Percentiles rank a stretch among this genome's conserved stretches.
phyloP scores from a whole-genome alignment of 1,139 yeast species.

The Hyphopichia fennica region DNA sequence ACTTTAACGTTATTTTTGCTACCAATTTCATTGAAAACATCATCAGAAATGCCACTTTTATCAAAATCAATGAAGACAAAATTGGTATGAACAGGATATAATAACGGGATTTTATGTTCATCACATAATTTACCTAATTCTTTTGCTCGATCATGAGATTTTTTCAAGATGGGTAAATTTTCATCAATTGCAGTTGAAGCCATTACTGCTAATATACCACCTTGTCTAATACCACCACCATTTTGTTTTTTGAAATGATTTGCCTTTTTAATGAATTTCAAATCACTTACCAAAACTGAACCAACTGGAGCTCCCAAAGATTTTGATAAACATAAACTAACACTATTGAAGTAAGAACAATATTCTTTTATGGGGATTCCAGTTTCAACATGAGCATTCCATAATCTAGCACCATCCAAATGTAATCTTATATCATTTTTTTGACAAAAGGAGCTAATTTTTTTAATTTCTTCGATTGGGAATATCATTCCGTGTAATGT shows the following conservation, averaged over 20 bases:
- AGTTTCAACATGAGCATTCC: conserved; percentile 46
- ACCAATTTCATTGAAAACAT: conserved; percentile 23
- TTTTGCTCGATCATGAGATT: conserved; percentile 55
- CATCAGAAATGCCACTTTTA: conserved; percentile 32
- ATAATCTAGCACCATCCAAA: conserved; percentile 49
- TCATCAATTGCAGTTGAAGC: conserved; percentile 43
- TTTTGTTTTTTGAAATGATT: conserved; percentile 48
- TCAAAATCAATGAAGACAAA: conserved; percentile 43
- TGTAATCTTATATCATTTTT: conserved; percentile 36
- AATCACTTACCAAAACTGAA: conserved; percentile 37
- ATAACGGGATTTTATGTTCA: conserved; percentile 28
- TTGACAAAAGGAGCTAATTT: conserved; percentile 38
- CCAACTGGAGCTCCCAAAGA: conserved; percentile 51
- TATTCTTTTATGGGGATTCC: conserved; percentile 41
- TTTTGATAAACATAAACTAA: conserved; percentile 47
- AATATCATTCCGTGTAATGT: conserved; percentile 46
- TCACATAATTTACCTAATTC: conserved; percentile 50
- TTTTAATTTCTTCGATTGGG: conserved; percentile 43
- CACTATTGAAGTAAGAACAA: conserved; percentile 43
- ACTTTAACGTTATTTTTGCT: conserved; percentile 28
- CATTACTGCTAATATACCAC: conserved; percentile 43
- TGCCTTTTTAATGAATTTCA: conserved; percentile 37
- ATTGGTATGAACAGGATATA: conserved; percentile 42
- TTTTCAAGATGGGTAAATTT: conserved; percentile 36
- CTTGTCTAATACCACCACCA: conserved; percentile 51